A percentile compares a stretch with the other conserved stretches of the same genome.
phyloP scores from a whole-genome alignment of 176 grass and related monocot genomes.

The Carex pumila region DNA sequence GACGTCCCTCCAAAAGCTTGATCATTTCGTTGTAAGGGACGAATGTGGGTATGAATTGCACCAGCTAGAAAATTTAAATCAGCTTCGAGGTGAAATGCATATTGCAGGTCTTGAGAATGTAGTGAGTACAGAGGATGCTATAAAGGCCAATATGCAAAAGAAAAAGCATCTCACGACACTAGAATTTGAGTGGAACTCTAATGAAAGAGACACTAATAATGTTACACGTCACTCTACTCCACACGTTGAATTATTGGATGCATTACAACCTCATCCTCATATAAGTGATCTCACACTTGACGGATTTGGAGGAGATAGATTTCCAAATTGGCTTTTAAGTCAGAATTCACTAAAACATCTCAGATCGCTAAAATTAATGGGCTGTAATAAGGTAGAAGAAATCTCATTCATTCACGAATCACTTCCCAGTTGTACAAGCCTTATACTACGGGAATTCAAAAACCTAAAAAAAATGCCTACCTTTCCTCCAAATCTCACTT shows the following conservation, averaged over 20 bases:
- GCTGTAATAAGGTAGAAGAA: background rate
- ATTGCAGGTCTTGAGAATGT: constrained; percentile 27
- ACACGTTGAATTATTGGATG: background rate
- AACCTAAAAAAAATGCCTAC: background rate
- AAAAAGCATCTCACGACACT: accelerated
- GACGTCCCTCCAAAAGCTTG: background rate
- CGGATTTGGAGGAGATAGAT: background rate
- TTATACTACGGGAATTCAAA: no score
- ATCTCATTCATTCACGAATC: background rate
- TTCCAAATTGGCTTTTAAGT: background rate
- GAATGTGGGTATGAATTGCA: background rate
- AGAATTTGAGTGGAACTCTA: background rate
- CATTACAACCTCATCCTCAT: background rate
- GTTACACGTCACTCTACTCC: no score
- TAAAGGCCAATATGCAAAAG: background rate
- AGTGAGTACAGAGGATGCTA: constrained; percentile 12
- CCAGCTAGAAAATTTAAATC: constrained; percentile 2
- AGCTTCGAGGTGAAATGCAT: background rate
- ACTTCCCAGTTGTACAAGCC: background rate
- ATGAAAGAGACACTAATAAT: background rate
- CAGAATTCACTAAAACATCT: background rate
- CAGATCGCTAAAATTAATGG: background rate
- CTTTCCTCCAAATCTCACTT: background rate
- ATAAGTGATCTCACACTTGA: background rate
- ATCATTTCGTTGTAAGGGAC: background rate